Evolutionary conservation across 768 basidiomycete species (phyloP), one percentile per base, ranked within the genome.

Genomic region (Rhizopogon rudus): DNA sequence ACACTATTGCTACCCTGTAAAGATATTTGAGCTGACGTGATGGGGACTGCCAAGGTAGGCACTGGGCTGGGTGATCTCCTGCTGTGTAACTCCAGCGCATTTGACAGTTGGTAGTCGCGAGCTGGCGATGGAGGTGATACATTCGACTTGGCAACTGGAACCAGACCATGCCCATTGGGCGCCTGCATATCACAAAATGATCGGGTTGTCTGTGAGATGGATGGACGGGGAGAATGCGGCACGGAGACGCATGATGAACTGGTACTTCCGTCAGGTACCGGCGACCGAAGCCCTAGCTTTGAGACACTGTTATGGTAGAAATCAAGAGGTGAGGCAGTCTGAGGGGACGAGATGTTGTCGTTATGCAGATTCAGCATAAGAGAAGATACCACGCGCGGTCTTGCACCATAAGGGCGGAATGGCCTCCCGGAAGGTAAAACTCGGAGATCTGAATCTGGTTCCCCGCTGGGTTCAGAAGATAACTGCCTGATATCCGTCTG

Each of bases 221-320:
- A 40, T 1, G 54, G 31, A 22, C 37, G 22, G 6, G n/a, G 29
- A 20, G 25, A 51, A 39, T 22, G 25, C 12, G 33, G 55, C 6
- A 31, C 49, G 20, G 40, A 33, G 7, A 49, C 48, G 16, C 20
- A 44, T n/a, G 43, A 42, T n/a, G 2, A 49, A 39, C 8, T 46
- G 31, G 51, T 49, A 40, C 17, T 29, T 29, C 31, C 29, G 7
- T 42, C 42, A 40, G 42, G 13, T 31, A 40, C 40, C 14, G 12
- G 22, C 9, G 57, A 43, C n/a, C 45, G 45, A 43, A 67, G 20
- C 8, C 50, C 54, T 29, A 39, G 45, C 8, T 25, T 44, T 14
- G 42, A 42, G n/a, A 64, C 52, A 46, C 58, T 57, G 17, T 14
- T 55, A 39, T 64, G 56, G 43, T 67, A 64, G 22, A 64, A 44